phyloP scores from a whole-genome alignment of 1,284 basidiomycete species.

The Erythrobasidium hasegawianum region DNA sequence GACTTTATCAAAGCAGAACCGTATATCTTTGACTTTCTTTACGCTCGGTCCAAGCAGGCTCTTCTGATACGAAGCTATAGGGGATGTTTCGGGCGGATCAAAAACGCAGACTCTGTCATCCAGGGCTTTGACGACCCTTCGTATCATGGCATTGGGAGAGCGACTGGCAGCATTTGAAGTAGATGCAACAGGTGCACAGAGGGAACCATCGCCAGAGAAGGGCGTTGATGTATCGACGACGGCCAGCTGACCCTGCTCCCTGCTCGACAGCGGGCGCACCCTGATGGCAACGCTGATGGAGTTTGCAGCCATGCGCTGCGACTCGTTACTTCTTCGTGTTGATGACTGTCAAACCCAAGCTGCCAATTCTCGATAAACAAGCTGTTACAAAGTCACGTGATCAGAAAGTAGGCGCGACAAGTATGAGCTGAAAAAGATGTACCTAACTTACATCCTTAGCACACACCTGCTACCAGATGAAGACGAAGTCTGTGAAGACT shows the following conservation, averaged over 20 bases:
- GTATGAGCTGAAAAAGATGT: no score
- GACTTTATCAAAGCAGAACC: conserved; percentile 92
- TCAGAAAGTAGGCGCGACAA: no score
- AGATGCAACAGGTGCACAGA: conserved; percentile 30
- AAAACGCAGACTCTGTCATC: conserved; percentile 69
- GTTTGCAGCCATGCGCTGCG: conserved; percentile 10
- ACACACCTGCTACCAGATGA: no score
- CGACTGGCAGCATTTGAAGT: conserved; percentile 57
- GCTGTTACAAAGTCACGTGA: no score
- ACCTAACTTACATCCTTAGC: no score
- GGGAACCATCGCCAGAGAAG: conserved; percentile 58
- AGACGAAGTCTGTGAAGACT: no score
- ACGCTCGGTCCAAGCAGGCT: conserved; percentile 22
- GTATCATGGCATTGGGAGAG: conserved; percentile 43
- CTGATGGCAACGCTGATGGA: conserved; percentile 60
- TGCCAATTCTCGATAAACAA: no score
- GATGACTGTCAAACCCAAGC: no score
- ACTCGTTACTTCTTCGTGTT: no score
- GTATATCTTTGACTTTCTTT: conserved; percentile 48
- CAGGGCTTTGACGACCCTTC: conserved; percentile 51
- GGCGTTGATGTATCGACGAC: conserved; percentile 58
- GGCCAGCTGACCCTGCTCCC: conserved; percentile 70
- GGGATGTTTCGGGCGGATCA: conserved; percentile 84
- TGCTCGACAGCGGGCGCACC: conserved; percentile 77
- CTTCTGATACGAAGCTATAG: conserved; percentile 46